Evolutionary conservation across 2,329 filamentous ascomycete genomes (phyloP).

Genomic region (Diplocarpon rosae): DNA sequence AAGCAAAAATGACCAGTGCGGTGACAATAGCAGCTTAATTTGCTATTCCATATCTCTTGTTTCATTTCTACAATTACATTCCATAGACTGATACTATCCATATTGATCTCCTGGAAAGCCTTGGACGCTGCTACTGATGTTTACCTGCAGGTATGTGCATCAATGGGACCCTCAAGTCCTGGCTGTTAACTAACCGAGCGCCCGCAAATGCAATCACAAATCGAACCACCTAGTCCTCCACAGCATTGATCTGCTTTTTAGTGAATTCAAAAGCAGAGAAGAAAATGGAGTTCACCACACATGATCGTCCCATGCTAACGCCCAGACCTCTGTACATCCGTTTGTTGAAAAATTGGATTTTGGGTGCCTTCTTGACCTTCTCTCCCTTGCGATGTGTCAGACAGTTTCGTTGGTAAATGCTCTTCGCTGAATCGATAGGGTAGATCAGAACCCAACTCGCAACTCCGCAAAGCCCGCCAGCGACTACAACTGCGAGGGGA

Average conservation of each 20-base stretch:
- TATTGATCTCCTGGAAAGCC: no score
- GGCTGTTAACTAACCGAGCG: background rate
- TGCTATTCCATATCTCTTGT: no score
- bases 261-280: conserved; percentile 80
- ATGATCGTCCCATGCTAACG: conserved; percentile 74
- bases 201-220: conserved; percentile 1
- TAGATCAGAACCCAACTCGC: conserved; percentile 60
- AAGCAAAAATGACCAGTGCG: no score
- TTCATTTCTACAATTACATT: no score
- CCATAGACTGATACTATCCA: no score
- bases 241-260: conserved; percentile 46
- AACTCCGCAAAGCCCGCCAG: conserved; percentile 71
- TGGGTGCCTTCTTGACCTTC: conserved; percentile 50
- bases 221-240: conserved; percentile 19
- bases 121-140: background rate
- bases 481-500: conserved; percentile 65
- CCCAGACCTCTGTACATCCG: conserved; percentile 76
- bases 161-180: background rate
- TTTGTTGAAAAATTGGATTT: conserved; percentile 66
- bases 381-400: conserved; percentile 58
- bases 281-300: conserved; percentile 78
- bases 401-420: conserved; percentile 74
- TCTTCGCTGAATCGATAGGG: conserved; percentile 73
- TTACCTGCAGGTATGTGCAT: conserved; percentile 1
- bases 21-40: no score